Evolutionary conservation across 768 basidiomycete species (phyloP).

Genomic region (Paxillus ammoniavirescens): DNA sequence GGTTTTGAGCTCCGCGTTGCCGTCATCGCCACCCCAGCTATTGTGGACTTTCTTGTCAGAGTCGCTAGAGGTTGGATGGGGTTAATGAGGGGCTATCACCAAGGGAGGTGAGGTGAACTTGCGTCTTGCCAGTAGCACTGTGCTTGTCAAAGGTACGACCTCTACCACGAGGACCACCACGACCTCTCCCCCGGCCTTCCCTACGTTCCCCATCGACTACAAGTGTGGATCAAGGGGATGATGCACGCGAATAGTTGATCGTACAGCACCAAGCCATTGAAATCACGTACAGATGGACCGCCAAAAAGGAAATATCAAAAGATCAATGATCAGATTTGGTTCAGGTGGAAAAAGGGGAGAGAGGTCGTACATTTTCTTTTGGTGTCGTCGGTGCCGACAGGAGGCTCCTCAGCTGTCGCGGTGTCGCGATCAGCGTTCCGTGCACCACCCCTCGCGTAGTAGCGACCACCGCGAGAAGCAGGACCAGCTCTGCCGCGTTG

Average conservation of each 20-base stretch:
- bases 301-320: neutral
- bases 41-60: conserved; percentile 93
- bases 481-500: conserved; percentile 55
- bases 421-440: conserved; percentile 38
- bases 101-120: conserved; percentile 28
- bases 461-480: conserved; percentile 64
- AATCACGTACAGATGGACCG: neutral
- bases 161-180: conserved; percentile 50
- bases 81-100: neutral
- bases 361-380: conserved; percentile 32
- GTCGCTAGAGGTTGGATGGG: conserved; percentile 54
- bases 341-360: neutral
- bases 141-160: conserved; percentile 84
- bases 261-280: neutral
- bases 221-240: conserved; percentile 6
- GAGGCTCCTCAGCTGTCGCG: conserved; percentile 37
- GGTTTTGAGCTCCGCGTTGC: conserved; percentile 74
- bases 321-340: neutral
- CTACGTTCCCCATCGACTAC: conserved; percentile 43
- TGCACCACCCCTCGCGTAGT: conserved; percentile 66
- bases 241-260: neutral
- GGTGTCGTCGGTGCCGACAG: conserved; percentile 31
- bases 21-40: conserved; percentile 94
- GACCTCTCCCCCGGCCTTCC: conserved; percentile 47
- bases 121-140: conserved; percentile 83